A percentile compares a stretch with the other conserved stretches of the same genome.
These are phyloP conservation scores for Solanum chiquidenum DNA, from an alignment of 257 asterid genomes.

Conservation along the genomic window DNA sequence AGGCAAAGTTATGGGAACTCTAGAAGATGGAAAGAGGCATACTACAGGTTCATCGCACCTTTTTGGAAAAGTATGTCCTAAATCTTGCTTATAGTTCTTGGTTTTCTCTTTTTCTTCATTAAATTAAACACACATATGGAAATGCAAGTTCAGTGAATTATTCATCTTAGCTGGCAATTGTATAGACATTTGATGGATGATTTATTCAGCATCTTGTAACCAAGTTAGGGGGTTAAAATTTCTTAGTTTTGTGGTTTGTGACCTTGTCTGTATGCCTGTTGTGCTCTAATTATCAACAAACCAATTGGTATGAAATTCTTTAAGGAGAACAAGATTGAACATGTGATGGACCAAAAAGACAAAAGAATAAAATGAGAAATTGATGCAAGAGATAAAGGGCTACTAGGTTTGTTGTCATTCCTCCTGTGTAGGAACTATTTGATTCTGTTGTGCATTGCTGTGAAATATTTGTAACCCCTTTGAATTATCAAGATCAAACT, in stretches of 20 bases:
- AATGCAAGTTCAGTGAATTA: background rate
- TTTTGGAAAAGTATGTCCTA: constrained; percentile 37
- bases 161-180: background rate
- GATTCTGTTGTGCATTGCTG: background rate
- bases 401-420: background rate
- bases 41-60: constrained; percentile 24
- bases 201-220: background rate
- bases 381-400: background rate
- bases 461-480: background rate
- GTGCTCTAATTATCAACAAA: background rate
- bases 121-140: background rate
- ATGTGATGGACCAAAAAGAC: background rate
- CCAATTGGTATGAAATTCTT: background rate
- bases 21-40: constrained; percentile 15
- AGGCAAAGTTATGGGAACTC: constrained; percentile 23
- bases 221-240: background rate
- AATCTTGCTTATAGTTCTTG: background rate
- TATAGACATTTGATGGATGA: background rate
- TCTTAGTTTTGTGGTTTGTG: background rate
- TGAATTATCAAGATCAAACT: background rate
- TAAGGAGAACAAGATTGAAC: background rate
- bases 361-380: background rate
- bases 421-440: background rate
- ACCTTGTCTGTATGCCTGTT: background rate
- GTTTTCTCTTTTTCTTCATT: background rate